These are phyloP conservation scores for Debaryomyces singareniensis DNA, from an alignment of 1,139 yeast species.

Conservation along the genomic window DNA sequence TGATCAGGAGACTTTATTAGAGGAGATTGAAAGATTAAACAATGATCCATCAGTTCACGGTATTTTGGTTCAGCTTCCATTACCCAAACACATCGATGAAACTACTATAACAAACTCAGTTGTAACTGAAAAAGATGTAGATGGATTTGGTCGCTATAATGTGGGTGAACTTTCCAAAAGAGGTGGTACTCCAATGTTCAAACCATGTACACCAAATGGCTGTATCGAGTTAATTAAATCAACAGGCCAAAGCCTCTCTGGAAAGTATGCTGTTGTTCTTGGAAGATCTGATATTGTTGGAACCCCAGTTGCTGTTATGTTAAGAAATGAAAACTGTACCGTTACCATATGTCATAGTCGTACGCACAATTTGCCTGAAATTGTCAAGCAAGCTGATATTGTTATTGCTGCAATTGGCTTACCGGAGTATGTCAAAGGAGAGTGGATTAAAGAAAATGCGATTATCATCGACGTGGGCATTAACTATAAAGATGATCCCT, in stretches of 20 bases:
- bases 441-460: slow-evolving; percentile 65
- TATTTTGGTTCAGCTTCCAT: slow-evolving; percentile 64
- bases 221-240: slow-evolving; percentile 62
- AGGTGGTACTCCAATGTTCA: slow-evolving; percentile 63
- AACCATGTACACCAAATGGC: slow-evolving; percentile 81
- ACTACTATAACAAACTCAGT: slow-evolving; percentile 64
- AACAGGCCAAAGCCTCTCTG: slow-evolving; percentile 52
- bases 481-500: slow-evolving; percentile 60
- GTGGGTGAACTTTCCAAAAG: slow-evolving; percentile 72
- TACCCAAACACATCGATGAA: slow-evolving; percentile 67
- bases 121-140: slow-evolving; percentile 65
- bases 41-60: slow-evolving; percentile 64
- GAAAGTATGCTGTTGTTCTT: slow-evolving; percentile 69
- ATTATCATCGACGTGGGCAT: slow-evolving; percentile 77
- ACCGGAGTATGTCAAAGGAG: slow-evolving; percentile 64
- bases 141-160: slow-evolving; percentile 70
- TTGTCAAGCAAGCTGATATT: slow-evolving; percentile 59
- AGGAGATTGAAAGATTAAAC: slow-evolving; percentile 51
- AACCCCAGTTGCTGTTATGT: slow-evolving; percentile 68
- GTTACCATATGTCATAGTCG: slow-evolving; percentile 68
- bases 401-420: slow-evolving; percentile 75
- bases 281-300: slow-evolving; percentile 85
- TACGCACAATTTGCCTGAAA: slow-evolving; percentile 45
- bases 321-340: slow-evolving; percentile 68
- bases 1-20: slow-evolving; percentile 49